phyloP scores from a whole-genome alignment of 805 yeast genomes.

The Wickerhamomyces silvicola region DNA sequence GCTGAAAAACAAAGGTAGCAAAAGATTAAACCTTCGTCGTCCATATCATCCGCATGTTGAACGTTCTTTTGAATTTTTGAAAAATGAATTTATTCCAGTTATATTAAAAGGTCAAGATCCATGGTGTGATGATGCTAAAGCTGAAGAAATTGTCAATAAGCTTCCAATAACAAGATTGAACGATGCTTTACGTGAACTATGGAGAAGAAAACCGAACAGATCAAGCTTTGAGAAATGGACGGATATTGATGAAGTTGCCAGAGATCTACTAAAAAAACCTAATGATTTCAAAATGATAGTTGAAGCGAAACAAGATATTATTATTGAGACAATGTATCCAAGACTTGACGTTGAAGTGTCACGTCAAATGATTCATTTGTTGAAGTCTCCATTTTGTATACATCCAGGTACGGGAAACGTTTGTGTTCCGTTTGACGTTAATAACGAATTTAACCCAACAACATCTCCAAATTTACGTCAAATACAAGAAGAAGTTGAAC shows the following conservation, averaged over 20 bases:
- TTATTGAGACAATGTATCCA: conserved; percentile 79
- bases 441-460: conserved; percentile 64
- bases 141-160: conserved; percentile 50
- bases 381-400: conserved; percentile 94
- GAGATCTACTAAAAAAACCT: conserved; percentile 29
- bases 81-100: conserved; percentile 53
- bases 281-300: conserved; percentile 41
- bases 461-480: conserved; percentile 68
- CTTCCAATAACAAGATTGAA: conserved; percentile 54
- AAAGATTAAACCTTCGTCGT: conserved; percentile 50
- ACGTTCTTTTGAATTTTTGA: conserved; percentile 65
- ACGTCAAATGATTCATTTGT: conserved; percentile 78
- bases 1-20: conserved; percentile 44
- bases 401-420: conserved; percentile 95
- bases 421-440: conserved; percentile 70
- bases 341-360: conserved; percentile 92
- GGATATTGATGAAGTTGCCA: conserved; percentile 53
- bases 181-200: conserved; percentile 45
- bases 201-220: conserved; percentile 50
- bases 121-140: conserved; percentile 56
- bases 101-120: conserved; percentile 83
- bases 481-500: conserved; percentile 59
- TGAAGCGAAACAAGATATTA: conserved; percentile 77
- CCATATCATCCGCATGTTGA: conserved; percentile 89
- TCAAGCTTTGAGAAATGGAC: conserved; percentile 69